These are phyloP conservation scores for Phoenix roebelenii DNA, from an alignment of 176 grass and related monocot species.

Conservation along the genomic window DNA sequence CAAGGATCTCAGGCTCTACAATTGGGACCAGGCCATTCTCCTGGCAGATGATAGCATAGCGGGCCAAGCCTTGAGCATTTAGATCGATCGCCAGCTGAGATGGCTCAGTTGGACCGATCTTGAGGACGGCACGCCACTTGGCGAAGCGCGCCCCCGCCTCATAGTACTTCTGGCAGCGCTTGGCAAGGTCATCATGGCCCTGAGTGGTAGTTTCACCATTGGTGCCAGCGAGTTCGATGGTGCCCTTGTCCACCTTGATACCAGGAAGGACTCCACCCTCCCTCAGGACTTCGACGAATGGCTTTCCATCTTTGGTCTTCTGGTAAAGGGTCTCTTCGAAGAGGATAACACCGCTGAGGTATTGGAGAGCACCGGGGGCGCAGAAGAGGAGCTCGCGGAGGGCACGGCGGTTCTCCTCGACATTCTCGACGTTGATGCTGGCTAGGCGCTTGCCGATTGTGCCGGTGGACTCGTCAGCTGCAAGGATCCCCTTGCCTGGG, in stretches of 20 bases:
- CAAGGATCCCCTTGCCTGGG: slow-evolving; percentile 18
- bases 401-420: slow-evolving; percentile 10
- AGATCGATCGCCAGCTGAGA: slow-evolving; percentile 8
- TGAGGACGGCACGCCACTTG: slow-evolving; percentile 18
- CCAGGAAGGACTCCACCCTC: slow-evolving; percentile 16
- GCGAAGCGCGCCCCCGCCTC: slow-evolving; percentile 14
- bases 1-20: slow-evolving; percentile 17
- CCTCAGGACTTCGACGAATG: slow-evolving; percentile 14
- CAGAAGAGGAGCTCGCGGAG: slow-evolving; percentile 17
- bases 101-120: slow-evolving; percentile 11
- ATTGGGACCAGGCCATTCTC: slow-evolving; percentile 20
- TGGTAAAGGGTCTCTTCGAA: slow-evolving; percentile 24
- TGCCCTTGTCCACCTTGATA: slow-evolving; percentile 20
- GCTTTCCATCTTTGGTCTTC: slow-evolving; percentile 10
- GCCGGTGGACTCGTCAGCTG: slow-evolving; percentile 15
- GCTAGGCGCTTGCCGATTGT: slow-evolving; percentile 18
- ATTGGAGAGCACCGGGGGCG: slow-evolving; percentile 7
- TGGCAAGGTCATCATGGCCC: slow-evolving; percentile 18
- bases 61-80: slow-evolving; percentile 7
- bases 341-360: slow-evolving; percentile 17
- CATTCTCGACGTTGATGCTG: slow-evolving; percentile 21
- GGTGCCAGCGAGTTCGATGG: slow-evolving; percentile 11
- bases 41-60: slow-evolving; percentile 20
- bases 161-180: slow-evolving; percentile 13
- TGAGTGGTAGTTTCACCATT: slow-evolving; percentile 18